phyloP scores from a whole-genome alignment of 2,329 filamentous ascomycete genomes.

The Ophioceras dolichostomum region DNA sequence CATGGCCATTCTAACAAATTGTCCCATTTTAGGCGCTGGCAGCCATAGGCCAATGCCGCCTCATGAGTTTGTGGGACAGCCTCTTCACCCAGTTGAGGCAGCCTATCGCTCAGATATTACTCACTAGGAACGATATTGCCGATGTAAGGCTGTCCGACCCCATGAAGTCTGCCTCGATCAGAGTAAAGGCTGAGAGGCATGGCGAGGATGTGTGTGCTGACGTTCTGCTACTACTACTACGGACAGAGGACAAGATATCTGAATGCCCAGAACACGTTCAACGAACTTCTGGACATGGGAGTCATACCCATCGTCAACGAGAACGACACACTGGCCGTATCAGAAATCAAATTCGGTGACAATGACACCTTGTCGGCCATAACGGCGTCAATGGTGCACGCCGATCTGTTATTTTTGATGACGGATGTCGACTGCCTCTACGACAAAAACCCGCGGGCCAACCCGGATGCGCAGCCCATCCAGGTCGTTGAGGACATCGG shows the following conservation, averaged over 20 bases:
- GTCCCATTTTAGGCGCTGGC: conserved; percentile 55
- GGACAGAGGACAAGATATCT: conserved; percentile 74
- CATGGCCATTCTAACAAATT: not conserved
- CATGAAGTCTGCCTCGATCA: no score
- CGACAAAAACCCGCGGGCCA: conserved; percentile 80
- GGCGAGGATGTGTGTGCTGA: no score
- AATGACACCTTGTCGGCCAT: conserved; percentile 97
- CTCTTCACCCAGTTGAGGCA: conserved; percentile 80
- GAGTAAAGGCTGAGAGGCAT: no score
- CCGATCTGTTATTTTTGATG: conserved; percentile 95
- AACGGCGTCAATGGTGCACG: conserved; percentile 92
- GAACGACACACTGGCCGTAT: conserved; percentile 92
- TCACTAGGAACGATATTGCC: conserved; percentile 92
- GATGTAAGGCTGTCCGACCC: conserved; percentile 47
- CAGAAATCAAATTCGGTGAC: conserved; percentile 98
- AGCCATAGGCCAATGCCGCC: conserved; percentile 87
- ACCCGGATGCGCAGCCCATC: conserved; percentile 79
- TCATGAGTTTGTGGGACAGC: conserved; percentile 93
- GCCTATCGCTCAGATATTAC: conserved; percentile 85
- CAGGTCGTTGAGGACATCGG: conserved; percentile 86
- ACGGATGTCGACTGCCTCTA: conserved; percentile 97
- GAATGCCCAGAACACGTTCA: conserved; percentile 93
- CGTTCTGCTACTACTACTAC: not conserved
- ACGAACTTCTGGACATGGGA: conserved; percentile 81
- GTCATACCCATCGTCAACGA: conserved; percentile 98